Evolutionary conservation across 495 filamentous ascomycete species (phyloP), one percentile per base, ranked within the genome.

Genomic region (Penicillium herquei): DNA sequence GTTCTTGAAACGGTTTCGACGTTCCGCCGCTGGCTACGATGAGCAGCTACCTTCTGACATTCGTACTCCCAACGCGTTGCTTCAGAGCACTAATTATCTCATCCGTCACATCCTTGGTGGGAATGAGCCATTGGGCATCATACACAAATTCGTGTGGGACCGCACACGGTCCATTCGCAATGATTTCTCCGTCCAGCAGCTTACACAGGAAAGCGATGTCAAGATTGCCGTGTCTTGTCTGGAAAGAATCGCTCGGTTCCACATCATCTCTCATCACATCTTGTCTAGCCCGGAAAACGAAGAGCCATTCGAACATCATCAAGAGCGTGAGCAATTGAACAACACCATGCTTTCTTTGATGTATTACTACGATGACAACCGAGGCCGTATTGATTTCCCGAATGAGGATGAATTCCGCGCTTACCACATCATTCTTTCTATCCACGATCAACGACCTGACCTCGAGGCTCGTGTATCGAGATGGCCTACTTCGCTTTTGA

Each of bases 61-160:
- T 51, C 87, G 95, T 58, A 90, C 92, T 3, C 87, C 92, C 4
- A 70, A 71, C 16, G 81, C 89, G 0, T 81, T 97, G 34, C 81
- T 88, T 52, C 80, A 83, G 63, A 90, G 92, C 3, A 80, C 90
- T 30, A 85, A 92, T 59, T 96, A 98, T 65, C 79, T 99, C 7
- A 84, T 96, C 34, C 76, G 88, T 44, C 78, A 88, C 54, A 77
- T 99, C 9, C 66, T 96, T 39, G 78, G 79, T 44, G 78, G 84
- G 5, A 74, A 84, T 16, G 79, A 85, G 51, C 75, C 82, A 35
- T 77, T 96, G 6, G 80, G 84, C 0, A 66, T 80, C 3, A 82
- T 89, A 39, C 92, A 97, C 67, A 87, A 87, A 62, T 98, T 94
- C 57, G 81, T 98, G 14, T 96, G 95, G 90, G 93, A 98, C 69